Base-by-base conservation (phyloP, 805 yeast species). In the Suhomyces xylopsoci region DNA sequence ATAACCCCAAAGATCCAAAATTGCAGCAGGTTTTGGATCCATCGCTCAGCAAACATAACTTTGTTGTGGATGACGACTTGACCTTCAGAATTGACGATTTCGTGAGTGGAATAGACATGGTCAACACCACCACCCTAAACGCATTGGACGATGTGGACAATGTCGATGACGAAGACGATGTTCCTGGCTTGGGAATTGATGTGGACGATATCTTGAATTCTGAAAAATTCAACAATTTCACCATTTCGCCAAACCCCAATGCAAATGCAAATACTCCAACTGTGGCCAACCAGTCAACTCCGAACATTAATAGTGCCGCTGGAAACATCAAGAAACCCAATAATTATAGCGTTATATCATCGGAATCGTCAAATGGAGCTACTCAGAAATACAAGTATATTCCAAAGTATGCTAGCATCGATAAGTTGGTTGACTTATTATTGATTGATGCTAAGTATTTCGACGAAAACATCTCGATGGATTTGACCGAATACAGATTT, bases 351-450 rank as follows among this genome's bases (percentile, higher is more conserved):
- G 57, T 62, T 19, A 49, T 60, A 4, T 61, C 65, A 4, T 56
- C 56, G 10, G 57, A 53, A 14, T 54, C 59, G 5, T 47, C 53
- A 3, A 47, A 47, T n/a, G 47, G 51, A 17, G 60, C 53, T 20
- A 22, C 45, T 7, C 55, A 52, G 22, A 45, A 49, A 17, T 48
- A 19, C 47, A 52, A 45, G 28, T 52, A 38, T 19, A 48, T 52
- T 30, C 55, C 55, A 17, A 52, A 71, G 48, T 69, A 62, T 59
- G 94, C 94, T 1, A 79, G 88, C 1, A 69, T 90, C 52, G 94
- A 89, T 44, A 83, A 84, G 59, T 76, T 93, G 59, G 77, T 91
- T 51, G 97, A 93, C 67, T 77, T 92, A 20, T 69, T 93, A 49
- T 90, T 93, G 5, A 62, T 76, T 81, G 65, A 93, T 88, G 19